phyloP scores from a whole-genome alignment of 179 eudicot genomes.

The Silene coronaria region DNA sequence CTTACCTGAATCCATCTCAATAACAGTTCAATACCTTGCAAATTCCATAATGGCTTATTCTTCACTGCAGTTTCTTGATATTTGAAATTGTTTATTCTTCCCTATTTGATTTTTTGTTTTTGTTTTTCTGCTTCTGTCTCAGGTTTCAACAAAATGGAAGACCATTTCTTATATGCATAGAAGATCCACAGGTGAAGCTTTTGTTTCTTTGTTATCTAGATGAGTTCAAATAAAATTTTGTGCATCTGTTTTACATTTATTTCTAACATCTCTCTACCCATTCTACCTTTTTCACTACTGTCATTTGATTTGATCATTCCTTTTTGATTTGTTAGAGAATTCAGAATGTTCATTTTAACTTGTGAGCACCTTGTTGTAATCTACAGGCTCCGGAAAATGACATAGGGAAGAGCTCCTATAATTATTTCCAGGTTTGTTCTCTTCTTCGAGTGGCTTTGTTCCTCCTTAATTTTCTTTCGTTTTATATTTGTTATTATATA shows the following conservation, averaged over 20 bases:
- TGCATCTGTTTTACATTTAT: neutral
- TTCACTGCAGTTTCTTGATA: neutral
- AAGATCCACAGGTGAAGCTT: constrained; percentile 82
- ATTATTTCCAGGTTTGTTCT: constrained; percentile 75
- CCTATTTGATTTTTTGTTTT: neutral
- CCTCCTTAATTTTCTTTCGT: constrained; percentile 1
- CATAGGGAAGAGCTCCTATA: constrained; percentile 86
- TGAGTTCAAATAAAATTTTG: neutral
- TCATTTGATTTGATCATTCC: neutral
- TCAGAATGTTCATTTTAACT: constrained; percentile 9
- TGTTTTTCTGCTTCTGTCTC: constrained; percentile 14
- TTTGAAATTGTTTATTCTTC: neutral
- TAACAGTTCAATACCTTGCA: neutral
- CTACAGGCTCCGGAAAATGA: constrained; percentile 90
- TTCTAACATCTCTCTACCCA: neutral
- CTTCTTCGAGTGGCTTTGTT: neutral
- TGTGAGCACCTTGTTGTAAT: constrained; percentile 5
- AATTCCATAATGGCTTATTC: neutral
- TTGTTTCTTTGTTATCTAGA: neutral
- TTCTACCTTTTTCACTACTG: neutral
- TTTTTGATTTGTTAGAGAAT: neutral
- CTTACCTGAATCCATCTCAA: neutral
- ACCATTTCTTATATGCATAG: constrained; percentile 56
- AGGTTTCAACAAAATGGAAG: constrained; percentile 61
- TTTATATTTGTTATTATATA: neutral